Evolutionary conservation across 2,329 filamentous ascomycete species (phyloP), one percentile per base, ranked within the genome.

Genomic region (Claviceps humidiphila): DNA sequence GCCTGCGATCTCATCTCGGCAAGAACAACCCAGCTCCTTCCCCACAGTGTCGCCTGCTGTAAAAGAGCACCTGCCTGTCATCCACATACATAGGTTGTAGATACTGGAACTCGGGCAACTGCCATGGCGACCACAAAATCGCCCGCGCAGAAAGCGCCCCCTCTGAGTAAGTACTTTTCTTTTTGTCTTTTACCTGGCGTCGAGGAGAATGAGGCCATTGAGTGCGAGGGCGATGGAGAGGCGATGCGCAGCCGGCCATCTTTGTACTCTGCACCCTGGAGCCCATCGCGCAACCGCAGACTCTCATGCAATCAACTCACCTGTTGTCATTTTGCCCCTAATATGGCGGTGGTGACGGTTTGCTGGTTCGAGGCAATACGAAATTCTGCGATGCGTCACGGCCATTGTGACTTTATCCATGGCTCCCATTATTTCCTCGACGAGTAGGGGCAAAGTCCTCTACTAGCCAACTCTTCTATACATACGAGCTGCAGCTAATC

Each of bases 51-150:
- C 7, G 16, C 5, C 24, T 9, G 43, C 11, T 20, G 20, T 16
- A 44, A 40, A 44, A 40, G 38, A 40, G n/a, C 38, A n/a, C 39
- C 6, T 22, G 40, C 17, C 42, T 26, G 22, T 11, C 11, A 44
- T 11, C 11, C 24, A 44, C 42, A 13, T 6, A 8, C 16, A 17
- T 41, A 17, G 14, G 3, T 17, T 8, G 16, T 41, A 17, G n/a
- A 41, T n/a, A 41, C 39, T 16, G 16, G 11, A 17, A 26, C 3
- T n/a, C 17, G 13, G 41, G 11, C 24, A 41, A 22, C 50, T 17
- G 49, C 40, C 9, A 54, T 52, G 49, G 51, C 52, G 39, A 40
- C 52, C 52, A 14, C 54, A 44, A 57, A 55, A 26, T 41, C 54
- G 20, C 46, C 53, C 6, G 50, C 51, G 37, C 54, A 52, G 41